Percentiles rank a stretch among this genome's conserved stretches.
Conservation (phyloP, 164 flowering plant genomes). For the Umbellularia californica region DNA sequence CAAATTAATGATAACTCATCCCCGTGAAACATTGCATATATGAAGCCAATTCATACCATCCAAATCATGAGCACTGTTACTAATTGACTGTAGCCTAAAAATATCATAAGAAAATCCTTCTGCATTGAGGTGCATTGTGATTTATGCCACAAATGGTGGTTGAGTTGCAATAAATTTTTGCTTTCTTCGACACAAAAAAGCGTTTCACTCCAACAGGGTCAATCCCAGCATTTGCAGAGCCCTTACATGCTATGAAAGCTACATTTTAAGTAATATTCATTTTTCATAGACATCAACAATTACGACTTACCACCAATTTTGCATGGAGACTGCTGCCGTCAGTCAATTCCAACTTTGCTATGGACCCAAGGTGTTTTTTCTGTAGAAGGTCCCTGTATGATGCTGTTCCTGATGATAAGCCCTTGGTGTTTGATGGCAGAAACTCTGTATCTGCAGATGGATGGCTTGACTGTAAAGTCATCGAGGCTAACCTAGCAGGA, state of each 20-base stretch:
- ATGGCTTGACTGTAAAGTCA: constrained; percentile 37
- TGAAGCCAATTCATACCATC: background rate
- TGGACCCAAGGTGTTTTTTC: constrained; percentile 19
- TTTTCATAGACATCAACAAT: background rate
- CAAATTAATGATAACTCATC: background rate
- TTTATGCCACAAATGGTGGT: background rate
- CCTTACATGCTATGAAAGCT: background rate
- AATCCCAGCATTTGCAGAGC: background rate
- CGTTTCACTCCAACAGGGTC: background rate
- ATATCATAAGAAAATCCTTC: background rate
- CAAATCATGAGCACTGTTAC: background rate
- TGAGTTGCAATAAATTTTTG: background rate
- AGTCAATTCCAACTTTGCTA: constrained; percentile 66
- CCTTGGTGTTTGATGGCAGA: constrained; percentile 5
- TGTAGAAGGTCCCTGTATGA: background rate
- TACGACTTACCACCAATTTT: constrained; percentile 73
- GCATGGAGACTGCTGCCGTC: constrained; percentile 71
- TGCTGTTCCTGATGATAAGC: constrained; percentile 19
- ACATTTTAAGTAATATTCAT: background rate
- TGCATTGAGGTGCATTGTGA: background rate
- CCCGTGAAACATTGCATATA: background rate
- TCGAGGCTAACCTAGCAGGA: constrained; percentile 58
- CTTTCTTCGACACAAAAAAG: background rate
- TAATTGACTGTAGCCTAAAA: background rate
- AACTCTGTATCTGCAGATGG: constrained; percentile 22